These are phyloP conservation scores for Nannochloropsis granulata DNA, from an alignment of 108 stramenopile species.

Conservation along the genomic window DNA sequence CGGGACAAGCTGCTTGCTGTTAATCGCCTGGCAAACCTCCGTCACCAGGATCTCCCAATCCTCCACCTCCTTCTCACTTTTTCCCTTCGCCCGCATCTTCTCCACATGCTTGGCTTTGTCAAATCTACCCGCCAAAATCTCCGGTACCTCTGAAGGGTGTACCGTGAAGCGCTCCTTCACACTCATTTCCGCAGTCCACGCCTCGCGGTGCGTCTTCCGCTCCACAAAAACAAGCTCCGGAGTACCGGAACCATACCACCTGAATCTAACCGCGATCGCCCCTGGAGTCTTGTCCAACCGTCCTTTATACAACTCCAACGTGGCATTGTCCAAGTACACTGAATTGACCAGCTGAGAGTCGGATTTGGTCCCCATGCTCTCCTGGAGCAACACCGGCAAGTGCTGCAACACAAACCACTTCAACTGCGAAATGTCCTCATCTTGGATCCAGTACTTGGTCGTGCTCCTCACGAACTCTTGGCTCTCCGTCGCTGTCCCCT, in stretches of 20 bases:
- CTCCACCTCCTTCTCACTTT: conserved; percentile 51
- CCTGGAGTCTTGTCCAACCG: conserved; percentile 85
- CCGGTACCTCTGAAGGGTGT: background rate
- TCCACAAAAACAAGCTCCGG: conserved; percentile 82
- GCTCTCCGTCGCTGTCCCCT: conserved; percentile 50
- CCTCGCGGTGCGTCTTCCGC: conserved; percentile 94
- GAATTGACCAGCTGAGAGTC: conserved; percentile 86
- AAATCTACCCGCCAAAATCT: conserved; percentile 1
- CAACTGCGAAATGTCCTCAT: conserved; percentile 76
- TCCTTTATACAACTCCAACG: conserved; percentile 73
- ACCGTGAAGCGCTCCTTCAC: conserved; percentile 88
- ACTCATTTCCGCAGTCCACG: conserved; percentile 86
- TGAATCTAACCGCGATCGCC: conserved; percentile 77
- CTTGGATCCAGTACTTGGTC: conserved; percentile 94
- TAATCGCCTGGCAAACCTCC: conserved; percentile 71
- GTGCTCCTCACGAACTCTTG: conserved; percentile 76
- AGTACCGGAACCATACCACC: conserved; percentile 64
- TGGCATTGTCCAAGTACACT: conserved; percentile 51
- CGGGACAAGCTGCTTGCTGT: conserved; percentile 77
- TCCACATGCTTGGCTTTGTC: conserved; percentile 26
- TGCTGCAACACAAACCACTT: conserved; percentile 78
- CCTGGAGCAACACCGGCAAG: conserved; percentile 59
- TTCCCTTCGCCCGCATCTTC: conserved; percentile 59
- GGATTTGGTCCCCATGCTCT: conserved; percentile 16
- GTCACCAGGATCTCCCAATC: conserved; percentile 67